phyloP scores from a whole-genome alignment of 108 stramenopile genomes.

The Asterionellopsis glacialis region DNA sequence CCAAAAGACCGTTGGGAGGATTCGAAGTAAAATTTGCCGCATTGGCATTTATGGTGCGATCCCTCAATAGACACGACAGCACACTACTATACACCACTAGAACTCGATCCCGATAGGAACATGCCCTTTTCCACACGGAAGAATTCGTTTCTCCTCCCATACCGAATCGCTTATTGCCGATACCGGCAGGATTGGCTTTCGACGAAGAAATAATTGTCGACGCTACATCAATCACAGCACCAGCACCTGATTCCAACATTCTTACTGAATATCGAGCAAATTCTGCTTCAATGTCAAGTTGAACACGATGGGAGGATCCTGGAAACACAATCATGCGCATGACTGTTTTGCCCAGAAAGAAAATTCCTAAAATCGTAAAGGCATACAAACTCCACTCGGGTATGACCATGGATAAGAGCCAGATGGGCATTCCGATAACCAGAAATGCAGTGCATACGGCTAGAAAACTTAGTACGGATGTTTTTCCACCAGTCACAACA shows the following conservation, averaged over 20 bases:
- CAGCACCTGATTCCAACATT: slow-evolving; percentile 48
- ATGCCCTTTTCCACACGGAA: slow-evolving; percentile 50
- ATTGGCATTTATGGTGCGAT: slow-evolving; percentile 18
- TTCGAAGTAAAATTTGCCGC: slow-evolving; percentile 2
- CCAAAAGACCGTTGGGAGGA: slow-evolving; percentile 66
- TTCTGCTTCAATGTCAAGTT: slow-evolving; percentile 72
- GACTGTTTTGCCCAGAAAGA: slow-evolving; percentile 50
- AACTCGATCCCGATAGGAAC: slow-evolving; percentile 62
- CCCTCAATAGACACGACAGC: slow-evolving; percentile 41
- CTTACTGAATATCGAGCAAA: slow-evolving; percentile 76
- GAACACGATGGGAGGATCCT: slow-evolving; percentile 60
- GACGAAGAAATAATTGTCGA: slow-evolving; percentile 12
- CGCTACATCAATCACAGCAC: slow-evolving; percentile 43
- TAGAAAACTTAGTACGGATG: slow-evolving; percentile 25
- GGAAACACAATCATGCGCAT: slow-evolving; percentile 79
- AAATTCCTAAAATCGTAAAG: slow-evolving; percentile 13
- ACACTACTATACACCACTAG: slow-evolving; percentile 67
- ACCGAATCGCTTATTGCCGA: slow-evolving; percentile 15
- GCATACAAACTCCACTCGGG: slow-evolving; percentile 69
- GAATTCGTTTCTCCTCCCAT: slow-evolving; percentile 10
- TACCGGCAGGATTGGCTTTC: background rate
- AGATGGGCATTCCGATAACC: slow-evolving; percentile 50
- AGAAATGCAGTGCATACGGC: slow-evolving; percentile 29
- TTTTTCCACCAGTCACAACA: slow-evolving; percentile 42
- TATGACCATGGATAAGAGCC: slow-evolving; percentile 40